Base-by-base conservation (phyloP, 2,329 filamentous ascomycete genomes). In the Xylaria sp. region DNA sequence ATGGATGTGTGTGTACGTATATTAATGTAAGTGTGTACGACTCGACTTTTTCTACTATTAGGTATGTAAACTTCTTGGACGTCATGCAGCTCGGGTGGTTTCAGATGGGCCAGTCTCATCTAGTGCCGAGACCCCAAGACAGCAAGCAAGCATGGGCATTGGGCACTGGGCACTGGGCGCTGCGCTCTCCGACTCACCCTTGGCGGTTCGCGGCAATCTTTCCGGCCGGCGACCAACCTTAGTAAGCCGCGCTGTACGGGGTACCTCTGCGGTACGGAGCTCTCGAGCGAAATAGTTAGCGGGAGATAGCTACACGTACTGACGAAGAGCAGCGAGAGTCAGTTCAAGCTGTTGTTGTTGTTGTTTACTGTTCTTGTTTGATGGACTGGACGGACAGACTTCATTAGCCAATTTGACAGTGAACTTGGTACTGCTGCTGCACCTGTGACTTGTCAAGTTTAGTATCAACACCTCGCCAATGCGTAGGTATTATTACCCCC, bases 121-220 rank as follows among this genome's bases (percentile, higher is more conserved):
- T 34, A 34, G 29, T 34, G 29, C 29, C 29, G 29, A 34, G 29
- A 34, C 29, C 29, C 18, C 24, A 39, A 19, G 20, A 21, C 20
- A 43, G 21, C 9, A 34, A 34, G 29, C 3, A 7, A 34, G 16
- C 29, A 34, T 34, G 24, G 24, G 24, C 24, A 26, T 26, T 26
- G 24, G 24, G 24, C 24, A 26, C 24, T 34, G 24, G 24, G 24
- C 24, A 26, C 11, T 26, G 24, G 24, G 24, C 24, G 11, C 24
- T n/a, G 24, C 24, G 11, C 24, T 26, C 24, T 26, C 24, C 43
- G 46, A 47, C 38, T 38, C 40, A 50, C 29, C 54, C 57, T 26
- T 54, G 24, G 44, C 55, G 54, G 60, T 61, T 62, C 57, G 57
- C 63, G 64, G 61, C 60, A 63, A 61, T 60, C 59, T 63, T n/a